These are phyloP conservation scores for Sungouiozyma intestinalis DNA, from an alignment of 805 yeast species.

Conservation along the genomic window DNA sequence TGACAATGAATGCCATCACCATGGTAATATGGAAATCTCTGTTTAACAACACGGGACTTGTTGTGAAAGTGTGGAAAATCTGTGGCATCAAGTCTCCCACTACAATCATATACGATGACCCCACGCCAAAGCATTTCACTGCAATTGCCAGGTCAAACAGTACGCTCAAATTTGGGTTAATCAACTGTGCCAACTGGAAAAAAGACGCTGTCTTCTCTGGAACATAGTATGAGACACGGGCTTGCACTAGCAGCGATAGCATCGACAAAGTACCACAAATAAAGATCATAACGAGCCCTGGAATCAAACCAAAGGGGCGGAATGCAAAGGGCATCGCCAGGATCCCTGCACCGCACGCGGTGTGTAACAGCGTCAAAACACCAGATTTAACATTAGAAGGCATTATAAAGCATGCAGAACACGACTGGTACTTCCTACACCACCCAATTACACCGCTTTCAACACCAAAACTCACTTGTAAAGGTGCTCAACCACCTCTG, in stretches of 20 bases:
- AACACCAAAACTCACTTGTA: background rate
- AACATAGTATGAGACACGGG: slow-evolving; percentile 44
- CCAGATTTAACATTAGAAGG: slow-evolving; percentile 23
- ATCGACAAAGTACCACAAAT: slow-evolving; percentile 23
- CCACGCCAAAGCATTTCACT: slow-evolving; percentile 62
- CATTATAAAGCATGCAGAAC: slow-evolving; percentile 8
- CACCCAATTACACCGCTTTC: background rate
- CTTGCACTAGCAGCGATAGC: slow-evolving; percentile 51
- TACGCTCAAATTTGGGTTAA: slow-evolving; percentile 51
- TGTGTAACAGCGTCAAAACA: slow-evolving; percentile 26
- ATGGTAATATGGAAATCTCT: slow-evolving; percentile 54
- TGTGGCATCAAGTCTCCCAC: slow-evolving; percentile 64
- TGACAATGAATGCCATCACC: slow-evolving; percentile 37
- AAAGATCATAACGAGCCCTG: slow-evolving; percentile 17
- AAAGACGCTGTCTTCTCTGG: slow-evolving; percentile 49
- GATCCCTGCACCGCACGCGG: slow-evolving; percentile 49
- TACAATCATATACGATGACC: slow-evolving; percentile 56
- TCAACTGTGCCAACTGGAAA: slow-evolving; percentile 48
- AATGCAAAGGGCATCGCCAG: slow-evolving; percentile 69
- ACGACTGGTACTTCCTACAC: background rate
- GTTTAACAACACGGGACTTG: slow-evolving; percentile 29
- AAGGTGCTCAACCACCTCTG: too few species aligned
- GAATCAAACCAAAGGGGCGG: slow-evolving; percentile 26
- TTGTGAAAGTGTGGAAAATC: slow-evolving; percentile 26
- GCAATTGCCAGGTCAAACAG: slow-evolving; percentile 61